These are phyloP conservation scores for Licmophora abbreviata DNA, from an alignment of 108 stramenopile species.

Conservation along the genomic window DNA sequence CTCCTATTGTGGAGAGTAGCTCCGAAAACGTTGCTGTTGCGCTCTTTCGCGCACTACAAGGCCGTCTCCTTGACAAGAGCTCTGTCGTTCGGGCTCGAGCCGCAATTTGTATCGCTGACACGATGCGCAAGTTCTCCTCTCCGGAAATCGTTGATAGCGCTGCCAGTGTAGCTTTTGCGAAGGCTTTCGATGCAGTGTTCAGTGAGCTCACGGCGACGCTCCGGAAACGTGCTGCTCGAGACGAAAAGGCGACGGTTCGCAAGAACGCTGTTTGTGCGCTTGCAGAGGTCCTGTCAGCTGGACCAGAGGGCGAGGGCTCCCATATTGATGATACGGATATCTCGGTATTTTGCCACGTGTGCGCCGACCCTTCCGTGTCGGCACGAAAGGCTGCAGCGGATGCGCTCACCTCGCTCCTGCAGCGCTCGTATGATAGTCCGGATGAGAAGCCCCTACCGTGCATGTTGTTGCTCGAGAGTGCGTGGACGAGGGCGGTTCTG, in stretches of 20 bases:
- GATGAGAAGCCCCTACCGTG: not conserved
- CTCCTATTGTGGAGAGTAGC: not conserved
- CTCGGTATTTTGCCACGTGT: slow-evolving; percentile 41
- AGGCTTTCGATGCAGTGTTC: slow-evolving; percentile 25
- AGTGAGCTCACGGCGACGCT: slow-evolving; percentile 28
- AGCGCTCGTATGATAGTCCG: slow-evolving; percentile 13
- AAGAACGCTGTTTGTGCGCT: slow-evolving; percentile 49
- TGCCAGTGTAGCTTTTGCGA: slow-evolving; percentile 11
- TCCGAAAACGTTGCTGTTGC: slow-evolving; percentile 23
- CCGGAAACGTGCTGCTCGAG: slow-evolving; percentile 43
- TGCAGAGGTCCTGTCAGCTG: slow-evolving; percentile 43
- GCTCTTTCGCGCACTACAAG: slow-evolving; percentile 47
- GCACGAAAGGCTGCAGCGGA: slow-evolving; percentile 69
- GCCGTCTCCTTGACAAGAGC: slow-evolving; percentile 53
- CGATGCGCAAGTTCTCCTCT: slow-evolving; percentile 14
- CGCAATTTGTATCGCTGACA: slow-evolving; percentile 42
- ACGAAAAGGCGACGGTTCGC: slow-evolving; percentile 69
- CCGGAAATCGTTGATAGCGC: not conserved
- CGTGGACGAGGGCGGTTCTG: slow-evolving; percentile 67
- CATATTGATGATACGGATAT: slow-evolving; percentile 43
- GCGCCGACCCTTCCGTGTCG: slow-evolving; percentile 58
- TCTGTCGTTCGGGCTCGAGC: slow-evolving; percentile 70
- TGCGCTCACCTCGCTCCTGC: slow-evolving; percentile 48
- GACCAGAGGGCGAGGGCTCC: slow-evolving; percentile 16
- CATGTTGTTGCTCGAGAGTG: slow-evolving; percentile 26